These are phyloP conservation scores for Lodderomyces oxycetoniae DNA, from an alignment of 1,139 yeast genomes.

Conservation along the genomic window DNA sequence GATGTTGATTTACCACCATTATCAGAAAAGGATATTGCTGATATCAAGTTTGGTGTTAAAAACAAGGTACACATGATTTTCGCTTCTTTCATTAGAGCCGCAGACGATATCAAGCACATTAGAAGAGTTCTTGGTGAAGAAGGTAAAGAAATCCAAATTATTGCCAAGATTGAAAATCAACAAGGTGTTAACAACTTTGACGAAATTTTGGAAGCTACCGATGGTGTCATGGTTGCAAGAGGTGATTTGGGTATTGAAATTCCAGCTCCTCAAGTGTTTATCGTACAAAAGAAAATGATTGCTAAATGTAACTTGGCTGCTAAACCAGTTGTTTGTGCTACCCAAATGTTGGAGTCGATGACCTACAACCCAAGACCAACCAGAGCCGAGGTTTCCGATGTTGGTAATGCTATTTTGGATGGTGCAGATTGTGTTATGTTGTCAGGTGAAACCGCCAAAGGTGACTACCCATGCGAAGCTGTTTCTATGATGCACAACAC, in stretches of 20 bases:
- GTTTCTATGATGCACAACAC: constrained; percentile 99
- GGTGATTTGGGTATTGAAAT: constrained; percentile 99
- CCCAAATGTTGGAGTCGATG: constrained; percentile 99
- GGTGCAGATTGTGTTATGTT: constrained; percentile 99
- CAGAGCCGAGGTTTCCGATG: constrained; percentile 99
- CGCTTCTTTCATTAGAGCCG: constrained; percentile 97
- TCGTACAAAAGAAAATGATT: constrained; percentile 97
- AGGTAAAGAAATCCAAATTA: constrained; percentile 92
- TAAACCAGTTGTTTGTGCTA: constrained; percentile 99
- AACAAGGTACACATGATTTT: constrained; percentile 97
- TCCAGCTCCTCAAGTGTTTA: constrained; percentile 98
- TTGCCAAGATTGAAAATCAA: constrained; percentile 96
- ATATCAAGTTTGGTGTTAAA: constrained; percentile 90
- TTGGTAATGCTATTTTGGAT: constrained; percentile 97
- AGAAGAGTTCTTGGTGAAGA: constrained; percentile 95
- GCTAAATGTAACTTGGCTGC: constrained; percentile 99
- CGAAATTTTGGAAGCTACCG: constrained; percentile 88
- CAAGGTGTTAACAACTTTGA: constrained; percentile 99
- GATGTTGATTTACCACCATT: constrained; percentile 98
- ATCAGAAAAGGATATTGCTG: constrained; percentile 91
- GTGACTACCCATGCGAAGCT: constrained; percentile 95
- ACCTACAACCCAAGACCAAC: constrained; percentile 99
- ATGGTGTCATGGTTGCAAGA: constrained; percentile 99
- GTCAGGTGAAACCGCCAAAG: constrained; percentile 99
- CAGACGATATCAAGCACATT: constrained; percentile 81